Evolutionary conservation across 2,329 filamentous ascomycete species (phyloP), one percentile per base, ranked within the genome.

Genomic region (Fusarium albidum): DNA sequence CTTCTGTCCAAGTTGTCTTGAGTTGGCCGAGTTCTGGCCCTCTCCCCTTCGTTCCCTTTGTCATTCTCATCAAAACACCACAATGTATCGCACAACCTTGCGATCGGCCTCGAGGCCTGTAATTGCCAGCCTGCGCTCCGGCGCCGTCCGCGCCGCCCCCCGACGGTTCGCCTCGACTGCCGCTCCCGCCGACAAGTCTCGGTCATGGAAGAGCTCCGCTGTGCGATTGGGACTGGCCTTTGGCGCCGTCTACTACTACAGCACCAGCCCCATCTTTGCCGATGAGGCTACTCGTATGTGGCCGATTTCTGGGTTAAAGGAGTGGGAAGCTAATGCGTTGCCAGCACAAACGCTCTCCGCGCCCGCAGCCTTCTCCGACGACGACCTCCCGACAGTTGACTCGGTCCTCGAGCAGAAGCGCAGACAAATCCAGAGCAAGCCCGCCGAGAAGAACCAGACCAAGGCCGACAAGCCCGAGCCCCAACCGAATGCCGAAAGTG

Each of bases 191-290:
- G 78, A 84, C 69, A 90, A 86, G 77, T 85, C 85, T 67, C 80
- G 91, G 72, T 90, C 87, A 71, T 96, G 91, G 90, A 96, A 93
- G 82, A 89, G 86, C 72, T 81, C 86, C 44, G 82, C 81, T 5
- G 72, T 84, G 67, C 84, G 94, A 78, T 89, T 92, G 84, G 91
- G 86, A 61, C 71, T 95, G 49, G 93, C 91, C 1, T 81, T 79
- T 53, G 91, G 83, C 15, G 86, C 88, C 38, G 77, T 98, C 42
- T 99, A 98, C 78, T 97, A 91, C 75, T 99, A 98, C 75, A 96
- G 92, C 79, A 97, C 92, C 8, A 94, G 89, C 68, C 84, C 87
- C 47, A 80, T 92, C 17, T 98, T 98, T 73, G 90, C 92, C 13
- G 91, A 97, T 67, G 89, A 96, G 73, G 84, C 87, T 29, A 75